Conservation (phyloP, 148 eudicot genomes). For the Rhododendron vialii region DNA sequence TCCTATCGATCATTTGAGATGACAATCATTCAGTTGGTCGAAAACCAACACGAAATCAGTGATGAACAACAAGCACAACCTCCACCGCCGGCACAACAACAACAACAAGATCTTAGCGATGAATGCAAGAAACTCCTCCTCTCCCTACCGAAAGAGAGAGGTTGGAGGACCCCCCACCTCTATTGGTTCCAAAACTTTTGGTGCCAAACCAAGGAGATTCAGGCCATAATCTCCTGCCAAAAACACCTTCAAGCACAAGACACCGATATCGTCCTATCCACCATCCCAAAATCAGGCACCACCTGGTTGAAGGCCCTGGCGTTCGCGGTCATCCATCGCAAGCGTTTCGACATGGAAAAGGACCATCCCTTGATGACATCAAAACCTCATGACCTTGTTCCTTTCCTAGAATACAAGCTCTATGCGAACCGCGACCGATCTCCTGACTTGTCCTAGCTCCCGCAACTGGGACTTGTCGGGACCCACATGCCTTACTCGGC, state of each 20-base stretch:
- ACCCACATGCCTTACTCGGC: slow-evolving; percentile 44
- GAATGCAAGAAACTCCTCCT: slow-evolving; percentile 24
- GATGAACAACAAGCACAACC: not conserved
- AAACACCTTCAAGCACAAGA: slow-evolving; percentile 34
- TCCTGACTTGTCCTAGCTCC: slow-evolving; percentile 18
- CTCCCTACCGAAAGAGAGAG: slow-evolving; percentile 34
- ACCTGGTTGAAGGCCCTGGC: slow-evolving; percentile 65
- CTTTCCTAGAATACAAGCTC: slow-evolving; percentile 48
- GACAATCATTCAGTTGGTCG: not conserved
- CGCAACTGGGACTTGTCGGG: slow-evolving; percentile 34
- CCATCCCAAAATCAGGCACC: slow-evolving; percentile 63
- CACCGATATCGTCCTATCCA: slow-evolving; percentile 35
- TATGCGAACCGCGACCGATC: slow-evolving; percentile 20
- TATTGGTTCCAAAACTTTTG: slow-evolving; percentile 42
- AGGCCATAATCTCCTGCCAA: slow-evolving; percentile 29
- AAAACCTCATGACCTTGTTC: slow-evolving; percentile 67
- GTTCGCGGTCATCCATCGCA: slow-evolving; percentile 34
- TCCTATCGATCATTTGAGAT: not conserved
- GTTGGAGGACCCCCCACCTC: slow-evolving; percentile 41
- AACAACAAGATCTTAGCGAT: not conserved
- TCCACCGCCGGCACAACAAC: not conserved
- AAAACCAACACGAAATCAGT: not conserved
- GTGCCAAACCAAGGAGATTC: slow-evolving; percentile 46
- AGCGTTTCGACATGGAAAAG: not conserved
- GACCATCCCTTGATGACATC: slow-evolving; percentile 40